Base-by-base conservation (phyloP, 2,329 filamentous ascomycete species). In the Hirsutella thompsonii region DNA sequence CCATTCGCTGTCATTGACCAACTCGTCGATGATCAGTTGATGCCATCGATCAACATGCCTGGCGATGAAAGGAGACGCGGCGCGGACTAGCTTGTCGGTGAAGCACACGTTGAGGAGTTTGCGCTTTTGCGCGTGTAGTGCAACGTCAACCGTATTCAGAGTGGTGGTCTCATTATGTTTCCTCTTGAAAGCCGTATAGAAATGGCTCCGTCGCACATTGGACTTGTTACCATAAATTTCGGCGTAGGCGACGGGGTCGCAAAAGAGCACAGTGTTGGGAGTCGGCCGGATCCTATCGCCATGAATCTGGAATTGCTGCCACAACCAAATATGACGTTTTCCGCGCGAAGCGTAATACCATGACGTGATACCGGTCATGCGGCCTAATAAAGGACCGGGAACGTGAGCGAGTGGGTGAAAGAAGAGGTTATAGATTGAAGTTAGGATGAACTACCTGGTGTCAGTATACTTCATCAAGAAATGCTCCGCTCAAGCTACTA, bases 1-100 rank as follows among this genome's bases (percentile, higher is more conserved):
- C 35, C 35, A 37, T 20, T n/a, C 35, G 5, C 14, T 20, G 3
- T n/a, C 19, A 26, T 26, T 11, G 23, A 6, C 11, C 6, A 26
- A 6, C 19, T 37, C 35, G 5, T 14, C 35, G 3, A 13, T 20
- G 30, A 44, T 19, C 3, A 44, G 16, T 14, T 41, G 8, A 21
- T 41, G 16, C 42, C 42, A 44, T 13, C 42, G 42, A 30, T 44
- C 42, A 4, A 41, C 34, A 20, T 44, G 38, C 14, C 23, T 37
- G 14, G 37, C 36, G 14, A 44, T 33, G 20, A 44, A 41, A 3
- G 19, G 10, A 4, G 34, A 33, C 4, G 38, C 38, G 18, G 38
- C 38, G 1, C 19, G 18, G 13, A 38, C 28, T 21, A 32, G 34
- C 26, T 41, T 44, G 5, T 44, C 42, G 2, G 38, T 40, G 19